phyloP scores from a whole-genome alignment of 139 green algal genomes.

The Picochlorum sp. region DNA sequence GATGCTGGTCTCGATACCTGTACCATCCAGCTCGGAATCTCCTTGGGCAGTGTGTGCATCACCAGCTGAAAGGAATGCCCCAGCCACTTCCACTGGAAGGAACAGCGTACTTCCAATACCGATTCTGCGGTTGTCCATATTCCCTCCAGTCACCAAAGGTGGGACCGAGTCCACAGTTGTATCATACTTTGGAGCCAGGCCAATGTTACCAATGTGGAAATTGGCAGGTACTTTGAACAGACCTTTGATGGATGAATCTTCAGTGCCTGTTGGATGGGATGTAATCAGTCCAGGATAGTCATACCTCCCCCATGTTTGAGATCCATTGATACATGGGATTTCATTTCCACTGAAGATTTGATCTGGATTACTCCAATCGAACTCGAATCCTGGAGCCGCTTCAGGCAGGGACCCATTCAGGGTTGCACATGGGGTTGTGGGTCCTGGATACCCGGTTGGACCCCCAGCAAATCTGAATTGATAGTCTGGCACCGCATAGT shows the following conservation, averaged over 20 bases:
- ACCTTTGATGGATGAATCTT: constrained; percentile 44
- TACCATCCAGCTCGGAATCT: constrained; percentile 53
- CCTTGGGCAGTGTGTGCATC: constrained; percentile 55
- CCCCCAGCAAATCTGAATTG: constrained; percentile 33
- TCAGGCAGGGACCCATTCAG: constrained; percentile 17
- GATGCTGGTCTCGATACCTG: constrained; percentile 57
- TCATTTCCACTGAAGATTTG: constrained; percentile 5
- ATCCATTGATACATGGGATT: constrained; percentile 33
- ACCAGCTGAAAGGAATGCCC: constrained; percentile 52
- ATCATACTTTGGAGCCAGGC: constrained; percentile 30
- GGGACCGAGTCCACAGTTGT: constrained; percentile 37
- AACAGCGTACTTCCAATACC: constrained; percentile 51
- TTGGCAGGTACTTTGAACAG: constrained; percentile 55
- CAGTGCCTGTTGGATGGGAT: constrained; percentile 47
- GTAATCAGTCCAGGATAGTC: constrained; percentile 48
- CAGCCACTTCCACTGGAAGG: constrained; percentile 49
- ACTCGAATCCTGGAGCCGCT: not conserved
- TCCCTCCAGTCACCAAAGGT: constrained; percentile 38
- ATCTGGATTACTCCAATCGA: constrained; percentile 13
- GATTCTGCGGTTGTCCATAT: constrained; percentile 56
- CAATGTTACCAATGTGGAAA: constrained; percentile 63
- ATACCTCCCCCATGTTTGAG: constrained; percentile 42
- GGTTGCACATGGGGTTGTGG: constrained; percentile 16
- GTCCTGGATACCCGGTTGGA: constrained; percentile 18
- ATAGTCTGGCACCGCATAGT: constrained; percentile 45